Evolutionary conservation across 371 early-diverging fungal species (phyloP).

Genomic region (Rhizopus arrhizus): DNA sequence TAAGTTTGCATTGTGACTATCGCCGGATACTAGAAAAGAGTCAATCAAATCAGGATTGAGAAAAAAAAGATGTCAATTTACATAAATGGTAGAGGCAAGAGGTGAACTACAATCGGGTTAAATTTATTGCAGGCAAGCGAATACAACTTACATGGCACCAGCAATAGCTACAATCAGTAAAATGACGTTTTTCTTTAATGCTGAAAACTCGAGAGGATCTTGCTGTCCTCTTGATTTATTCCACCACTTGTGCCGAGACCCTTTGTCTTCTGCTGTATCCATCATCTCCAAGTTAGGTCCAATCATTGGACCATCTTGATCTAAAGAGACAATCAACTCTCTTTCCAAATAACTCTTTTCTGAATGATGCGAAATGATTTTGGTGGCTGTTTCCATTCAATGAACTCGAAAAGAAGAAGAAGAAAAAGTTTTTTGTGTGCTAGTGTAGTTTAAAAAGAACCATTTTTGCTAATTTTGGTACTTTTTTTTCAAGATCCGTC

Average conservation of each 20-base stretch:
- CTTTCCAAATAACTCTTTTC: constrained; percentile 25
- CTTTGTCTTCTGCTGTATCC: constrained; percentile 11
- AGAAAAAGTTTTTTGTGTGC: not conserved
- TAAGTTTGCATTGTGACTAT: constrained; percentile 37
- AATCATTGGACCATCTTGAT: constrained; percentile 23
- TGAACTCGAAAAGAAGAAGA: not conserved
- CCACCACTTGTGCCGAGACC: not conserved
- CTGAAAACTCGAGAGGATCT: constrained; percentile 21
- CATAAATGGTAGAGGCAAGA: constrained; percentile 37
- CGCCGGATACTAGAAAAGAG: constrained; percentile 34
- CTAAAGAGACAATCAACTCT: constrained; percentile 24
- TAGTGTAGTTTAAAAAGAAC: not conserved
- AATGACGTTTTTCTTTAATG: constrained; percentile 31
- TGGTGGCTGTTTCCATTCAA: constrained; percentile 19
- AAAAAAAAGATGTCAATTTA: constrained; percentile 5
- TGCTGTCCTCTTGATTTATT: not conserved
- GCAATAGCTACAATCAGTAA: constrained; percentile 32
- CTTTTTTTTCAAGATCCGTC: too few species aligned
- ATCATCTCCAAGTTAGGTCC: constrained; percentile 17
- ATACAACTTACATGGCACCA: constrained; percentile 28
- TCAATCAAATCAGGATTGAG: not conserved
- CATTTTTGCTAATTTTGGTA: too few species aligned
- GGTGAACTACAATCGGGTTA: constrained; percentile 21
- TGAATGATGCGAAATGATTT: constrained; percentile 16
- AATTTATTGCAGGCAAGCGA: not conserved